phyloP scores from a whole-genome alignment of 2,329 filamentous ascomycete genomes.

The Reticulascus tulasneorum region DNA sequence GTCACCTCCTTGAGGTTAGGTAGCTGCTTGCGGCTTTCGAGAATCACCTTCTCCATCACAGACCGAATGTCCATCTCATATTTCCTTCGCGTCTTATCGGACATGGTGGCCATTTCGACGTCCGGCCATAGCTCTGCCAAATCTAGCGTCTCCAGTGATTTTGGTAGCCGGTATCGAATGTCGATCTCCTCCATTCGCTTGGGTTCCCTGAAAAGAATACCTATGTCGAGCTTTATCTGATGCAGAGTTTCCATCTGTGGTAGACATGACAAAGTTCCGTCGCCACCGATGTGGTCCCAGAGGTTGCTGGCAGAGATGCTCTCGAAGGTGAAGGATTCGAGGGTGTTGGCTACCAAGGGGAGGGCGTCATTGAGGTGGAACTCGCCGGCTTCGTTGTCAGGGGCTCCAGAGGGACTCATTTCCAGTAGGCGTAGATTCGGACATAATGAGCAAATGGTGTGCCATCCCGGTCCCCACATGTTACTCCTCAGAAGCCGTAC shows the following conservation, averaged over 20 bases:
- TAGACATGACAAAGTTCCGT: constrained; percentile 7
- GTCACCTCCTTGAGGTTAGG: constrained; percentile 10
- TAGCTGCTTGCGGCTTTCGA: constrained; percentile 2
- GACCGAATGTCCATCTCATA: constrained; percentile 28
- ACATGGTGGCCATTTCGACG: constrained; percentile 6
- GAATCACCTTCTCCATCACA: constrained; percentile 26
- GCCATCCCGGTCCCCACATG: constrained; percentile 13
- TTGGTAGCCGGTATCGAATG: not conserved
- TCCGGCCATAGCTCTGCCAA: constrained; percentile 11
- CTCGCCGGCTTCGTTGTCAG: constrained; percentile 10
- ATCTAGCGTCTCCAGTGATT: constrained; percentile 5
- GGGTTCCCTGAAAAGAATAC: constrained; percentile 5
- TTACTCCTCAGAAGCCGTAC: constrained; percentile 10
- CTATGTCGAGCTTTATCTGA: constrained; percentile 11
- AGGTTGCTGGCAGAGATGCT: constrained; percentile 10
- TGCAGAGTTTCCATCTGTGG: constrained; percentile 11
- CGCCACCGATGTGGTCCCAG: constrained; percentile 8
- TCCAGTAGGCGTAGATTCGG: constrained; percentile 12
- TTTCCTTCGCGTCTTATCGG: constrained; percentile 1
- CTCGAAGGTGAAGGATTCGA: constrained; percentile 11
- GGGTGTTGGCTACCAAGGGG: constrained; percentile 7
- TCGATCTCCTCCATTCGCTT: constrained; percentile 4
- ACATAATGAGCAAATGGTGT: constrained; percentile 11
- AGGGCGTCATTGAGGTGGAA: constrained; percentile 11
- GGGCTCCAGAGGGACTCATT: constrained; percentile 9